phyloP scores from a whole-genome alignment of 768 basidiomycete species.

The Pulveroboletus frians region DNA sequence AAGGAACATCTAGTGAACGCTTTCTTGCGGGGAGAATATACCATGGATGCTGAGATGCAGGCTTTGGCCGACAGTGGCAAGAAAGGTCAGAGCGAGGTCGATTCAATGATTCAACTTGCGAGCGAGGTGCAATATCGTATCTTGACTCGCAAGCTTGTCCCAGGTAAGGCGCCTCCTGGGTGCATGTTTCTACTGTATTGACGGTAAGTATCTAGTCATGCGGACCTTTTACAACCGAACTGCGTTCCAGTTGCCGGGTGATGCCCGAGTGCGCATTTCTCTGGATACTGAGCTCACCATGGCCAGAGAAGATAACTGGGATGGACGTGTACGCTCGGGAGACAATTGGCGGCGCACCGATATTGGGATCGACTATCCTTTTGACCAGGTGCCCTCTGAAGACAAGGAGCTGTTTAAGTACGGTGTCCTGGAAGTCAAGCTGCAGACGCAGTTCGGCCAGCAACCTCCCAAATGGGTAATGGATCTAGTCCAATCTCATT shows the following conservation, averaged over 20 bases:
- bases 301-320: conserved; percentile 96
- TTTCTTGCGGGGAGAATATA: conserved; percentile 86
- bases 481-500: conserved; percentile 90
- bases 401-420: conserved; percentile 97
- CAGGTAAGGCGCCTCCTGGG: conserved; percentile 48
- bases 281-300: conserved; percentile 95
- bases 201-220: conserved; percentile 55
- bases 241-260: conserved; percentile 97
- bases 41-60: conserved; percentile 90
- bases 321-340: conserved; percentile 67
- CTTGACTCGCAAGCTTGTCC: conserved; percentile 71
- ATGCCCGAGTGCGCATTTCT: conserved; percentile 97
- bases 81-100: conserved; percentile 88
- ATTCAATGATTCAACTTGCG: conserved; percentile 93
- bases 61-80: conserved; percentile 82
- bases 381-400: conserved; percentile 62
- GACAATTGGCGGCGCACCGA: conserved; percentile 94
- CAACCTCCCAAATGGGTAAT: conserved; percentile 95
- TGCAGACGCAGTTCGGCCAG: conserved; percentile 94
- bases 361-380: conserved; percentile 89
- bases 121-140: conserved; percentile 93
- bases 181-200: background rate
- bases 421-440: conserved; percentile 94
- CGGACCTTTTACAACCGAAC: conserved; percentile 98
- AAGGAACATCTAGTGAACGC: conserved; percentile 92